A percentile compares a stretch with the other conserved stretches of the same genome.
phyloP scores from a whole-genome alignment of 2,329 filamentous ascomycete genomes.

The Penicillium glabrum region DNA sequence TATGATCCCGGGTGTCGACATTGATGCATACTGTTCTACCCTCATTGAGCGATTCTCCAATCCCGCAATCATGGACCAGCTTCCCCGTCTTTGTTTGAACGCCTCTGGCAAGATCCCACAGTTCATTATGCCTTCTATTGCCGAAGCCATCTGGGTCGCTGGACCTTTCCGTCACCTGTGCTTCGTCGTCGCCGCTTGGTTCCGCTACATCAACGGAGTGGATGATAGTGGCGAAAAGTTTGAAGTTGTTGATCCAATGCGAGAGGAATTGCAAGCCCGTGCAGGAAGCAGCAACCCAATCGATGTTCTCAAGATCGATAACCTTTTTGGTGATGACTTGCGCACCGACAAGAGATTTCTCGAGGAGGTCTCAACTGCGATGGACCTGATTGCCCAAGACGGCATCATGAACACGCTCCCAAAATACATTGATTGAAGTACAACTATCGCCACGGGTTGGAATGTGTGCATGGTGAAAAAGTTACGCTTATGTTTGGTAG shows the following conservation, averaged over 20 bases:
- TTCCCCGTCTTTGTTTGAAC: conserved; percentile 53
- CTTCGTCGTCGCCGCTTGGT: conserved; percentile 54
- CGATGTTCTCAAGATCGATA: conserved; percentile 47
- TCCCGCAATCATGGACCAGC: conserved; percentile 57
- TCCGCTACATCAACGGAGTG: conserved; percentile 53
- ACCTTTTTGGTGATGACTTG: conserved; percentile 54
- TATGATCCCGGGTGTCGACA: conserved; percentile 52
- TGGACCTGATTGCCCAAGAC: conserved; percentile 49
- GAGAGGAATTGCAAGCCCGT: conserved; percentile 49
- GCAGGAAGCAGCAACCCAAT: conserved; percentile 45
- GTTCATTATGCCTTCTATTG: conserved; percentile 42
- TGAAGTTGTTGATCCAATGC: conserved; percentile 49
- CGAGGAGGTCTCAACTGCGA: conserved; percentile 46
- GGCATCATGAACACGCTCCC: conserved; percentile 52
- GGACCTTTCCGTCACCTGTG: conserved; percentile 49
- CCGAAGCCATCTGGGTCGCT: conserved; percentile 45
- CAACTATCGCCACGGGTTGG: not conserved
- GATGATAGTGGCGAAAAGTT: conserved; percentile 49
- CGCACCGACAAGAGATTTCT: conserved; percentile 51
- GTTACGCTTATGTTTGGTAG: not conserved
- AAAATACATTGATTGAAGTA: conserved; percentile 46
- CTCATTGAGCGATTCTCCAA: conserved; percentile 58
- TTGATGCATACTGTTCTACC: conserved; percentile 55
- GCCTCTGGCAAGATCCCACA: conserved; percentile 56
- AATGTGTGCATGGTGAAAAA: not conserved